These are phyloP conservation scores for Dactylellina parvicollis DNA, from an alignment of 2,329 filamentous ascomycete genomes.

Conservation along the genomic window DNA sequence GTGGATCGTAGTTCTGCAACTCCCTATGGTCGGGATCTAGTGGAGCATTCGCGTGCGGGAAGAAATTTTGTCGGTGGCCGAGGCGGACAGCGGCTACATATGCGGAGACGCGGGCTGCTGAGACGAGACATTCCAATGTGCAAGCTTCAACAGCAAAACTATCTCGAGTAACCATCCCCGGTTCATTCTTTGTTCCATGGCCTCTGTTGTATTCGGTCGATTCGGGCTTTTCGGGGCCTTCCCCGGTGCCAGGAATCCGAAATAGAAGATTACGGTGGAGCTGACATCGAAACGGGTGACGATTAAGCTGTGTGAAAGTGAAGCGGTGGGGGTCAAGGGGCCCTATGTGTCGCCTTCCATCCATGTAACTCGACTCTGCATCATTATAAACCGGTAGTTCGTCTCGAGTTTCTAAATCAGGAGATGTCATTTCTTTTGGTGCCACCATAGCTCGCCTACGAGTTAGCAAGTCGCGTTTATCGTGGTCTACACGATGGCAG, in stretches of 20 bases:
- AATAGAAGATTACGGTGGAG: constrained; percentile 6
- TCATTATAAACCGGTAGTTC: constrained; percentile 6
- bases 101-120: constrained; percentile 17
- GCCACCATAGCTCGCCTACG: no score
- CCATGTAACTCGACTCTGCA: neutral
- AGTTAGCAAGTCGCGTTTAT: no score
- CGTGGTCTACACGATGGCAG: no score
- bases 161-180: neutral
- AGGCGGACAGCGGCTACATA: constrained; percentile 16
- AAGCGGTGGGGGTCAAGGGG: neutral
- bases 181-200: constrained; percentile 10
- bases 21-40: neutral
- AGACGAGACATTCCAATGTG: constrained; percentile 19
- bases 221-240: no score
- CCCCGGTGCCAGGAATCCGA: constrained; percentile 6
- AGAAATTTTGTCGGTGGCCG: constrained; percentile 10
- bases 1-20: neutral
- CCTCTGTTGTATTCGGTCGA: no score
- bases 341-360: neutral
- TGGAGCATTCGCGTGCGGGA: constrained; percentile 10
- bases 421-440: no score
- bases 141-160: constrained; percentile 4
- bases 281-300: constrained; percentile 13
- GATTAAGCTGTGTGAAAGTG: neutral
- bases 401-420: no score